Conservation (phyloP, 805 yeast species). For the Candida ipomoeae region DNA sequence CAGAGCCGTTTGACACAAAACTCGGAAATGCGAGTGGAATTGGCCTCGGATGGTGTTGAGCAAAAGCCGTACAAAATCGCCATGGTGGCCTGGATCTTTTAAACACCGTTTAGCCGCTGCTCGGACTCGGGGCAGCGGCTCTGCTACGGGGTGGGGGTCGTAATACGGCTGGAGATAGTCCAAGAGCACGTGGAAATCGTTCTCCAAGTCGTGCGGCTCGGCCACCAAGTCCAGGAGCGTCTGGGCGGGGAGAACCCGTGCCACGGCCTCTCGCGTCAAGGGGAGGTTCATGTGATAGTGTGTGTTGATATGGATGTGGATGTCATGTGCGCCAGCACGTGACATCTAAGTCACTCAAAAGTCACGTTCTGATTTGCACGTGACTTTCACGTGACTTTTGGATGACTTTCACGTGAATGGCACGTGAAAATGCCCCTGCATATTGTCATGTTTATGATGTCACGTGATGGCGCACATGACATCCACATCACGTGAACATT, state of each 20-base stretch:
- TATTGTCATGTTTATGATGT: neutral
- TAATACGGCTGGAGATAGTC: slow-evolving; percentile 32
- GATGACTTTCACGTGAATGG: neutral
- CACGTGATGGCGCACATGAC: neutral
- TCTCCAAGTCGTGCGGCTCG: slow-evolving; percentile 26
- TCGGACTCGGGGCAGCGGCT: slow-evolving; percentile 32
- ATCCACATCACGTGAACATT: neutral
- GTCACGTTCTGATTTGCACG: too few species aligned
- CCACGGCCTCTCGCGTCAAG: slow-evolving; percentile 9
- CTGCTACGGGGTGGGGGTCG: slow-evolving; percentile 17
- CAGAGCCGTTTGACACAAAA: neutral
- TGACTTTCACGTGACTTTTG: neutral
- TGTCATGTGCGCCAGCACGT: too few species aligned
- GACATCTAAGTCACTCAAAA: too few species aligned
- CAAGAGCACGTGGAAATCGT: slow-evolving; percentile 31
- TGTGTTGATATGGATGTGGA: too few species aligned
- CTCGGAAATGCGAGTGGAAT: slow-evolving; percentile 16
- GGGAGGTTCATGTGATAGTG: neutral
- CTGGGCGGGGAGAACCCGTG: slow-evolving; percentile 9
- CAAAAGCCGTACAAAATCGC: slow-evolving; percentile 31
- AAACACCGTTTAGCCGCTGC: slow-evolving; percentile 36
- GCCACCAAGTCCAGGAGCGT: slow-evolving; percentile 14
- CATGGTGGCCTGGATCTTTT: slow-evolving; percentile 30
- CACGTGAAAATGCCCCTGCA: neutral
- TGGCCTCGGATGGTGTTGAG: slow-evolving; percentile 27